A percentile compares a stretch with the other conserved stretches of the same genome.
These are phyloP conservation scores for Mycena vulgaris DNA, from an alignment of 768 basidiomycete genomes.

Conservation along the genomic window DNA sequence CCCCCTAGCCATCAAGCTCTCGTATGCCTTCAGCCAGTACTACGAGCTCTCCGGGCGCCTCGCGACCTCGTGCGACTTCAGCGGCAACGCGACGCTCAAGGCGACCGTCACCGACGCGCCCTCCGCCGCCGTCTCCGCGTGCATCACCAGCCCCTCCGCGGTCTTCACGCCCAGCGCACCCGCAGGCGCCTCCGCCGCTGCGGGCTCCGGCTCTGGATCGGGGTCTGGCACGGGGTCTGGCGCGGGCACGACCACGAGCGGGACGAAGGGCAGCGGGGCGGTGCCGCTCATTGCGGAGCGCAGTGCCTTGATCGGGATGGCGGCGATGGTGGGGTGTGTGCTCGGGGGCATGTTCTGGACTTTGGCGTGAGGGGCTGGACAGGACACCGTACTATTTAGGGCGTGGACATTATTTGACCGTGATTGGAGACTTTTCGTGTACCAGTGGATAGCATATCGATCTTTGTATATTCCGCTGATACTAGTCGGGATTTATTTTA, in stretches of 20 bases:
- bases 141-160: conserved; percentile 30
- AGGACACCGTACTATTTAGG: background rate
- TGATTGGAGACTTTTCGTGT: background rate
- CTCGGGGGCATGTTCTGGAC: conserved; percentile 25
- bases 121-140: conserved; percentile 8
- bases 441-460: too few species aligned
- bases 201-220: background rate
- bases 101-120: background rate
- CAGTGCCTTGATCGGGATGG: background rate
- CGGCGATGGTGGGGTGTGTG: conserved; percentile 11
- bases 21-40: conserved; percentile 37
- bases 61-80: conserved; percentile 32
- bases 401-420: background rate
- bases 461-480: too few species aligned
- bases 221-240: background rate
- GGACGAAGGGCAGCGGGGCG: conserved; percentile 13
- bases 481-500: too few species aligned
- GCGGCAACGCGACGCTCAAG: conserved; percentile 32
- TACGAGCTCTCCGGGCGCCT: conserved; percentile 30
- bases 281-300: background rate
- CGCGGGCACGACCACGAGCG: background rate
- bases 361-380: background rate
- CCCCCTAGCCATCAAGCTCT: conserved; percentile 27
- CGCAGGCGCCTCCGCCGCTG: background rate
- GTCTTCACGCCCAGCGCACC: conserved; percentile 31